These are phyloP conservation scores for Leccinum barrowsii DNA, from an alignment of 768 basidiomycete genomes.

Conservation along the genomic window DNA sequence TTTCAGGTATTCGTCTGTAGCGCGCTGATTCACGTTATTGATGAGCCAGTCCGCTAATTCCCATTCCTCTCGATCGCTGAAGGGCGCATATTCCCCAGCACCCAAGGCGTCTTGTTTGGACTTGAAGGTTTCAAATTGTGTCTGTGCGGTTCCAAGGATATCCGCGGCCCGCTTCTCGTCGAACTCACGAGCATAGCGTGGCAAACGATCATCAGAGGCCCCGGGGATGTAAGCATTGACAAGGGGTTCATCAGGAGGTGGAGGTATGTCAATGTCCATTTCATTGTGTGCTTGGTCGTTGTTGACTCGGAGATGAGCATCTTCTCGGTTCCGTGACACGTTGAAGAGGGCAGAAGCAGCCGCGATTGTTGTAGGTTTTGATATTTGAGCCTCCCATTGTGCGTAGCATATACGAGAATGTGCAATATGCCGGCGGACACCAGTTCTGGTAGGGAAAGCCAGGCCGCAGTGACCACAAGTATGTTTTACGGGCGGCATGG, in stretches of 20 bases:
- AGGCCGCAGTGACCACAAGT: not conserved
- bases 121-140: not conserved
- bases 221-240: too few species aligned
- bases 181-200: not conserved
- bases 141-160: not conserved
- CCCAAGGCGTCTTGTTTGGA: not conserved
- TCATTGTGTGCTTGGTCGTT: too few species aligned
- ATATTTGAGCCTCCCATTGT: not conserved
- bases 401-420: not conserved
- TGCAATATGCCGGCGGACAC: not conserved
- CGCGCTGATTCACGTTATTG: not conserved
- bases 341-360: not conserved
- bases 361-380: not conserved
- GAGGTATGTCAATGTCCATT: too few species aligned
- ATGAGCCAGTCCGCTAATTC: not conserved
- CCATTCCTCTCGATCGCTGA: not conserved
- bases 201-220: not conserved
- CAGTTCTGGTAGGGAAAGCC: not conserved
- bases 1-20: not conserved
- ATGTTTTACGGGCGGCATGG: not conserved
- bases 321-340: not conserved
- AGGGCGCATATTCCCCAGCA: not conserved
- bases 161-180: not conserved
- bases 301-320: too few species aligned
- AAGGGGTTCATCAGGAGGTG: too few species aligned